Conservation (phyloP, 2,329 filamentous ascomycete genomes). For the Mycosphaerella sp. region DNA sequence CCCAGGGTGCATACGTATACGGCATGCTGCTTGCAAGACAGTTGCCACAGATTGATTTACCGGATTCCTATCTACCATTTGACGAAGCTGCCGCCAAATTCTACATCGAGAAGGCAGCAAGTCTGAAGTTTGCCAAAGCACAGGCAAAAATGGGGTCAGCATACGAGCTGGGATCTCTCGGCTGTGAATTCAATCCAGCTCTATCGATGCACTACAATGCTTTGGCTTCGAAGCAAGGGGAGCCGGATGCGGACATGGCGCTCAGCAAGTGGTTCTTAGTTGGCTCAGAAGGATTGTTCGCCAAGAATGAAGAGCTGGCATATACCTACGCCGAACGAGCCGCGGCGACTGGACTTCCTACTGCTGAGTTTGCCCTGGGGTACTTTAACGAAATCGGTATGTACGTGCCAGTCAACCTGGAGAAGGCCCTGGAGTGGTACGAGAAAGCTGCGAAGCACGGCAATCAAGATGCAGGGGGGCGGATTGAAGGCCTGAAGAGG, state of each 20-base stretch:
- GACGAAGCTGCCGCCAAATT: conserved; percentile 69
- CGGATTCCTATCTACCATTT: conserved; percentile 61
- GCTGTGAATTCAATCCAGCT: conserved; percentile 90
- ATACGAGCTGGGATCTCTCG: conserved; percentile 88
- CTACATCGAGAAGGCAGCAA: conserved; percentile 95
- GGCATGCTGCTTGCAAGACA: conserved; percentile 91
- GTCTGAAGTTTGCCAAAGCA: conserved; percentile 90
- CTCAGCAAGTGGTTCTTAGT: conserved; percentile 99
- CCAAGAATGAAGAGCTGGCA: conserved; percentile 91
- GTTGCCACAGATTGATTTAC: conserved; percentile 81
- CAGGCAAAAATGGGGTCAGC: conserved; percentile 96
- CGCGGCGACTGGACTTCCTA: conserved; percentile 71
- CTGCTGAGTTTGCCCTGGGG: conserved; percentile 91
- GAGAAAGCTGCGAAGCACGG: conserved; percentile 80
- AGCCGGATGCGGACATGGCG: conserved; percentile 87
- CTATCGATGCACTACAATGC: conserved; percentile 94
- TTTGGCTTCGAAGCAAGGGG: conserved; percentile 82
- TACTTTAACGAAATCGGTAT: conserved; percentile 99
- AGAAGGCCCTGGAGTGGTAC: conserved; percentile 84
- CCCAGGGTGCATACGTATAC: conserved; percentile 81
- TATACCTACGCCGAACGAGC: conserved; percentile 87
- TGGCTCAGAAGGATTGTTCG: conserved; percentile 83
- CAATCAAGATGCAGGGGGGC: conserved; percentile 76
- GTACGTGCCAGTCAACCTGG: conserved; percentile 73
- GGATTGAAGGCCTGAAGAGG: conserved; percentile 76